Base-by-base conservation (phyloP, 176 grass and related monocot genomes). In the Carex cristatella region DNA sequence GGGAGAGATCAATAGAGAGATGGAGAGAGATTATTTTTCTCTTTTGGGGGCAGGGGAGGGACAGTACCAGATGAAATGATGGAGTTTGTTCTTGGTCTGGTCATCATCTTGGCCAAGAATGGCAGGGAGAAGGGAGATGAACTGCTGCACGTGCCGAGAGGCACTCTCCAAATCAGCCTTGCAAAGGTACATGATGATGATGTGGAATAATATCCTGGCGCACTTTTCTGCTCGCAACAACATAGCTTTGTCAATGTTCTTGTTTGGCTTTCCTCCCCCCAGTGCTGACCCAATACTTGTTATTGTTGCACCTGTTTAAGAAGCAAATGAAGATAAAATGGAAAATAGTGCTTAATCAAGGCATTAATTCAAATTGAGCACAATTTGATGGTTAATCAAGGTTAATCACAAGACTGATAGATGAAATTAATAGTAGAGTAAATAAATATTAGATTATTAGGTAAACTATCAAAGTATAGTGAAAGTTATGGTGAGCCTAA, bases 181-280 rank as follows among this genome's bases (percentile, higher is more conserved):
- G 81, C 91, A 98, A 61, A 98, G 88, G 86, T 98, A 98, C 69
- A 93, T 60, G 83, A 92, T 86, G 66, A 98, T 81, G 65, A 98
- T 91, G 85, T 98, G 95, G 78, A 95, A 93, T 46, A 95, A 87
- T 73, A 98, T 79, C 86, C 95, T 93, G 79, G 95, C 93, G 69
- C 92, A 95, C 84, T 84, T 94, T 80, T 98, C 93, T 68, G 87
- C 95, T 89, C 95, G 86, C 80, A 98, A 75, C 75, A 98, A 82
- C 91, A 95, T 98, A 86, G 93, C 95, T 93, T 95, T 98, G 56
- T 98, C 95, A n/a, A 91, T 33, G 79, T 88, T 69, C 88, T 90
- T 98, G 61, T 89, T 94, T 14, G 85, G 65, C 61, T 93, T 98
- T 72, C 89, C 93, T 84, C 92, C 80, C 59, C 80, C 87, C 68